These are phyloP conservation scores for Calocera viscosa DNA, from an alignment of 768 basidiomycete species.

Conservation along the genomic window DNA sequence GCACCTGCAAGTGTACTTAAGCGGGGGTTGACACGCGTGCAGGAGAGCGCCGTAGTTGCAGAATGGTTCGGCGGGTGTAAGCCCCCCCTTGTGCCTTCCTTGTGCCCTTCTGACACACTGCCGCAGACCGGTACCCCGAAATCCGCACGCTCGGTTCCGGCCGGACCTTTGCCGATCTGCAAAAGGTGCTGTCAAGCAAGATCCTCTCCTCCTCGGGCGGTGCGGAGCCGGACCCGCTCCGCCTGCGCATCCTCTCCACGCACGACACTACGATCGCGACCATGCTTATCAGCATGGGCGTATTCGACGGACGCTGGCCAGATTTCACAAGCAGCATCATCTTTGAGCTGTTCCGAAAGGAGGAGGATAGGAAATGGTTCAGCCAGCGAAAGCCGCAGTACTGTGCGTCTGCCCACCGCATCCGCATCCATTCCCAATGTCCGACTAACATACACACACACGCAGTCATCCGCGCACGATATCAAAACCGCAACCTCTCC, in stretches of 20 bases:
- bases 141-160: constrained; percentile 69
- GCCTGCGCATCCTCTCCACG: constrained; percentile 41
- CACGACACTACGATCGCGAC: constrained; percentile 56
- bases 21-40: neutral
- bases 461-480: constrained; percentile 59
- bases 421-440: neutral
- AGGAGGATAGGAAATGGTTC: constrained; percentile 1
- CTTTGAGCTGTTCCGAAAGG: constrained; percentile 55
- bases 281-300: constrained; percentile 51
- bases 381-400: constrained; percentile 22
- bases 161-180: constrained; percentile 51
- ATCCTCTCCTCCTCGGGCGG: constrained; percentile 33
- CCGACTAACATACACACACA: neutral
- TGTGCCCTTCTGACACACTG: constrained; percentile 10
- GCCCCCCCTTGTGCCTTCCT: neutral
- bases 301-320: constrained; percentile 63
- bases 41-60: constrained; percentile 61
- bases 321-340: constrained; percentile 62
- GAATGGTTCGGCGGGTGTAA: constrained; percentile 62
- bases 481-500: constrained; percentile 52
- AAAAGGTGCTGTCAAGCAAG: constrained; percentile 51
- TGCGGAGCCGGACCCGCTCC: constrained; percentile 43
- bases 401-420: constrained; percentile 28
- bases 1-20: neutral
- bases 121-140: constrained; percentile 56